phyloP scores from a whole-genome alignment of 1,284 basidiomycete species.

The Sanguinoderma infundibulare region DNA sequence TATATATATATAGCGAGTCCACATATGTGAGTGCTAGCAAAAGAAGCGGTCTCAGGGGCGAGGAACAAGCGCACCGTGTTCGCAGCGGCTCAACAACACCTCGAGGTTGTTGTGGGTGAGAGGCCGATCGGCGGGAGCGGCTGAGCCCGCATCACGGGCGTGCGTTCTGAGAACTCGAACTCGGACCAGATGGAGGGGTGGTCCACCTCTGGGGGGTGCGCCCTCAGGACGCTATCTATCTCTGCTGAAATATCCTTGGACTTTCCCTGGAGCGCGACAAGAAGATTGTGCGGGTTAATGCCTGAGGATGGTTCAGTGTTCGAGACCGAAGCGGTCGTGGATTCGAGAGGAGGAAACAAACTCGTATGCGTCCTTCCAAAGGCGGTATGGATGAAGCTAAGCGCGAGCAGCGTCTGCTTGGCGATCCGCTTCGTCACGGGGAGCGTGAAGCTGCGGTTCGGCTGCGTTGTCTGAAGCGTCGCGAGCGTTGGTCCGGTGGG shows the following conservation, averaged over 20 bases:
- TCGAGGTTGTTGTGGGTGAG: constrained; percentile 8
- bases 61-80: constrained; percentile 1
- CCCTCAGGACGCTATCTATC: not conserved
- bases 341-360: not conserved
- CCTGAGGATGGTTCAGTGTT: not conserved
- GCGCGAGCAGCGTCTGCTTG: constrained; percentile 14
- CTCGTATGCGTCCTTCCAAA: not conserved
- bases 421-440: constrained; percentile 8
- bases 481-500: constrained; percentile 4
- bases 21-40: too few relatives aligned
- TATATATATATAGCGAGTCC: too few relatives aligned
- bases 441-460: not conserved
- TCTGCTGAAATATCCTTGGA: not conserved
- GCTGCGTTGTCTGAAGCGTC: constrained; percentile 2
- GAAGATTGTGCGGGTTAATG: not conserved
- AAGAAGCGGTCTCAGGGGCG: too few relatives aligned
- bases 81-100: constrained; percentile 11
- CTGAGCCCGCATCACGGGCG: too few relatives aligned
- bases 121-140: constrained; percentile 13
- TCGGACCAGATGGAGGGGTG: too few relatives aligned
- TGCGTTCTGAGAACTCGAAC: too few relatives aligned
- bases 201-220: not conserved
- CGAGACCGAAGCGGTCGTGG: too few relatives aligned
- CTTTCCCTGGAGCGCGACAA: not conserved
- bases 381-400: constrained; percentile 21